Percentiles rank a stretch among this genome's conserved stretches.
phyloP scores from a whole-genome alignment of 1,284 basidiomycete species.

The Peniophora sp. region DNA sequence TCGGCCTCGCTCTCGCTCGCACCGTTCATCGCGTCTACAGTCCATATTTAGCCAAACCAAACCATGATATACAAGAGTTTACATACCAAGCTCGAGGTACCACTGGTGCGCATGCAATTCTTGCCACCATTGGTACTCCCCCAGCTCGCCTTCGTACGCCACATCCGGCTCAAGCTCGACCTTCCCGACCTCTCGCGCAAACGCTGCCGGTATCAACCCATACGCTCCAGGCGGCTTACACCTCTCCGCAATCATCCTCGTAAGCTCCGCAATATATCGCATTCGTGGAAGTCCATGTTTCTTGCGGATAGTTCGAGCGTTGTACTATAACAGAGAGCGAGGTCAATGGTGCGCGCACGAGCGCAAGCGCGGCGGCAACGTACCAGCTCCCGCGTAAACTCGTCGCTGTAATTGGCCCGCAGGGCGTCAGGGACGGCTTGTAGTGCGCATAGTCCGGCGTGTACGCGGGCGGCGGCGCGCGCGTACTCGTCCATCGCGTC shows the following conservation, averaged over 20 bases:
- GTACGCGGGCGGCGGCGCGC: neutral
- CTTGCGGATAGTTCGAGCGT: neutral
- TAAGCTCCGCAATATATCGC: neutral
- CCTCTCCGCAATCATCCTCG: neutral
- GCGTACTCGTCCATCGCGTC: neutral
- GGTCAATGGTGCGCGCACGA: too few species aligned
- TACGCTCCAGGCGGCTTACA: neutral
- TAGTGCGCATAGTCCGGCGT: neutral
- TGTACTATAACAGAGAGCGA: neutral
- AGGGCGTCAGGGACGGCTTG: neutral
- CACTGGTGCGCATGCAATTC: too few species aligned
- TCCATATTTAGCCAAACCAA: too few species aligned
- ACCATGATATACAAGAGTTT: too few species aligned
- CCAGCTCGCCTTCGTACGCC: neutral
- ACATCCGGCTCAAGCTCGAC: neutral
- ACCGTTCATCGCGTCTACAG: too few species aligned
- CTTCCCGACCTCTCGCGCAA: neutral
- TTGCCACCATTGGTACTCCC: neutral
- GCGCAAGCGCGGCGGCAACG: neutral
- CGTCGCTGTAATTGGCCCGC: neutral
- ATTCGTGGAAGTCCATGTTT: neutral
- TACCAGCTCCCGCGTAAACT: neutral
- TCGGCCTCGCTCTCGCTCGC: too few species aligned
- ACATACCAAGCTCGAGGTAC: too few species aligned
- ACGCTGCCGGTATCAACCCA: neutral